Evolutionary conservation across 257 asterid genomes (phyloP).

Genomic region (Solanum sitiens): DNA sequence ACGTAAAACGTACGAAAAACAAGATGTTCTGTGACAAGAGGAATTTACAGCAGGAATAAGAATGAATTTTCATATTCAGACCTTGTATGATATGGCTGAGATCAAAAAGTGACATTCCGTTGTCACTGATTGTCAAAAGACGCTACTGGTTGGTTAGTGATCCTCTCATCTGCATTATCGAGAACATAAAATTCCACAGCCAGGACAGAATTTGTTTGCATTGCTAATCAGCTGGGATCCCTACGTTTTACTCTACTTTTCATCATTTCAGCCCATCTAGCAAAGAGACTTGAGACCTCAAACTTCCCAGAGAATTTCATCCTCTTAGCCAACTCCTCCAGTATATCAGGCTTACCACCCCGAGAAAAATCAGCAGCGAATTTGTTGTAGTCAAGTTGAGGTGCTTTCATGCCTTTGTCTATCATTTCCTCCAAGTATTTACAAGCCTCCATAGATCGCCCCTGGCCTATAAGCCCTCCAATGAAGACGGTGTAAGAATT

Average conservation of each 20-base stretch:
- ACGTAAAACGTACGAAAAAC: not conserved
- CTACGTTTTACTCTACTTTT: constrained; percentile 20
- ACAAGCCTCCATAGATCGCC: constrained; percentile 61
- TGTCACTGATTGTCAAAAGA: not conserved
- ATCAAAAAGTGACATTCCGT: too few species aligned
- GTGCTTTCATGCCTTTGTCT: constrained; percentile 80
- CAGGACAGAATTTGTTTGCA: not conserved
- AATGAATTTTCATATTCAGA: not conserved
- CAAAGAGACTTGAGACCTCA: constrained; percentile 38
- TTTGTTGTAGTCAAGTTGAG: constrained; percentile 57
- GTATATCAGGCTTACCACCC: constrained; percentile 34
- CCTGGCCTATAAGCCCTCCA: constrained; percentile 69
- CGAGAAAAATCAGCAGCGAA: constrained; percentile 45
- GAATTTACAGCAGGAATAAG: not conserved
- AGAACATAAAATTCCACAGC: not conserved
- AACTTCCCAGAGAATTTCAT: constrained; percentile 49
- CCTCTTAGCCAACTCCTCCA: constrained; percentile 52
- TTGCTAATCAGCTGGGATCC: not conserved
- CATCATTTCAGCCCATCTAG: constrained; percentile 49
- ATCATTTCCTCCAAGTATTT: constrained; percentile 75
- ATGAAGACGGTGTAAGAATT: constrained; percentile 58
- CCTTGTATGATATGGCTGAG: not conserved
- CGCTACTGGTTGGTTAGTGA: not conserved
- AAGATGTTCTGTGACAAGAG: not conserved
- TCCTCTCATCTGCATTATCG: not conserved